A percentile compares a stretch with the other conserved stretches of the same genome.
phyloP scores from a whole-genome alignment of 2,329 filamentous ascomycete genomes.

The Exophiala bonariae region DNA sequence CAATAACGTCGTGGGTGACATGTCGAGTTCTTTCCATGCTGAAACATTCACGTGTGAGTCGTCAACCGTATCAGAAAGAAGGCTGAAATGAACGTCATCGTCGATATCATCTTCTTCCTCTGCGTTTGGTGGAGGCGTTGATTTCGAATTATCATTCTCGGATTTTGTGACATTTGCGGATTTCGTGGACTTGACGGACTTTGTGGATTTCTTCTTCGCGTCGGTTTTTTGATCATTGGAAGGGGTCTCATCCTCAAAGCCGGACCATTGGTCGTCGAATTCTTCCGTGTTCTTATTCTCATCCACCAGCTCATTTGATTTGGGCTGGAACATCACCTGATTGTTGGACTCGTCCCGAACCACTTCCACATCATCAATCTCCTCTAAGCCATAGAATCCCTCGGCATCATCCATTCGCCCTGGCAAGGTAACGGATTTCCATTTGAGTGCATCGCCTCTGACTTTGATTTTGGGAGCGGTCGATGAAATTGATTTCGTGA shows the following conservation, averaged over 20 bases:
- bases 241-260: constrained; percentile 55
- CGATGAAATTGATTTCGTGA: not conserved
- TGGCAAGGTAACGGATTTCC: constrained; percentile 66
- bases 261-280: constrained; percentile 58
- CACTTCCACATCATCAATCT: constrained; percentile 89
- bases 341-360: constrained; percentile 60
- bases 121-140: constrained; percentile 17
- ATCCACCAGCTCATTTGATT: constrained; percentile 28
- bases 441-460: constrained; percentile 55
- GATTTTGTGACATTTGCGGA: not conserved
- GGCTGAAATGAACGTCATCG: constrained; percentile 17
- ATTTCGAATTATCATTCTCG: constrained; percentile 16
- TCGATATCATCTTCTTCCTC: constrained; percentile 11
- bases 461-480: constrained; percentile 25
- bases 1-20: constrained; percentile 71
- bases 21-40: constrained; percentile 71
- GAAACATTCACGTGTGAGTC: constrained; percentile 68
- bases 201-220: constrained; percentile 29
- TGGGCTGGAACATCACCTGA: constrained; percentile 66
- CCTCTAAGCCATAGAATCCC: constrained; percentile 88
- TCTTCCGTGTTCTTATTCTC: constrained; percentile 32
- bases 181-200: not conserved
- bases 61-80: constrained; percentile 37
- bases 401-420: constrained; percentile 85
- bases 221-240: constrained; percentile 22